Percentiles rank a stretch among this genome's conserved stretches.
These are phyloP conservation scores for Pichia sp. DNA, from an alignment of 1,139 yeast species.

Conservation along the genomic window DNA sequence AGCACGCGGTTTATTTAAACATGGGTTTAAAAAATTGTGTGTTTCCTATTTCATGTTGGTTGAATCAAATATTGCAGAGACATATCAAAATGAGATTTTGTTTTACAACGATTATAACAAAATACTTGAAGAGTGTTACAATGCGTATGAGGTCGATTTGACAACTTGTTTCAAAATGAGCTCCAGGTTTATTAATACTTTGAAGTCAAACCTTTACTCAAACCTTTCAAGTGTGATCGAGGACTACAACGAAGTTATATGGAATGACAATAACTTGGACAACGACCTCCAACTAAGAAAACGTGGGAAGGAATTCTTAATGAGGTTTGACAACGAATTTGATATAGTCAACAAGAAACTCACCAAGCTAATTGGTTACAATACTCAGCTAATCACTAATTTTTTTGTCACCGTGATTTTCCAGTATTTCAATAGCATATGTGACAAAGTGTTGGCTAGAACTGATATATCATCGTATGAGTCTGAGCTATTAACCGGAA, in stretches of 20 bases:
- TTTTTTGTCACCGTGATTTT: slow-evolving; percentile 19
- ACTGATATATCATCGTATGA: slow-evolving; percentile 30
- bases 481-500: slow-evolving; percentile 23
- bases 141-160: slow-evolving; percentile 20
- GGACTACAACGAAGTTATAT: slow-evolving; percentile 17
- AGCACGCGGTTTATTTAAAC: slow-evolving; percentile 21
- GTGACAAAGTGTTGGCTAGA: slow-evolving; percentile 21
- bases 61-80: slow-evolving; percentile 15
- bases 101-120: slow-evolving; percentile 31
- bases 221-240: slow-evolving; percentile 15
- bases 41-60: slow-evolving; percentile 26
- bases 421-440: slow-evolving; percentile 19
- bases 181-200: slow-evolving; percentile 16
- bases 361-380: slow-evolving; percentile 13
- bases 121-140: slow-evolving; percentile 23
- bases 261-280: slow-evolving; percentile 13
- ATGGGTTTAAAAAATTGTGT: slow-evolving; percentile 26
- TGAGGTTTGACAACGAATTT: slow-evolving; percentile 10
- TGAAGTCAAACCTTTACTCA: slow-evolving; percentile 11
- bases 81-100: slow-evolving; percentile 24
- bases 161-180: slow-evolving; percentile 23
- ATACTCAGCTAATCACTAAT: slow-evolving; percentile 22
- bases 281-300: slow-evolving; percentile 3
- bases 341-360: slow-evolving; percentile 4
- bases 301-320: slow-evolving; percentile 12